Conservation (phyloP, 2,329 filamentous ascomycete species). For the Scytalidium lignicola region DNA sequence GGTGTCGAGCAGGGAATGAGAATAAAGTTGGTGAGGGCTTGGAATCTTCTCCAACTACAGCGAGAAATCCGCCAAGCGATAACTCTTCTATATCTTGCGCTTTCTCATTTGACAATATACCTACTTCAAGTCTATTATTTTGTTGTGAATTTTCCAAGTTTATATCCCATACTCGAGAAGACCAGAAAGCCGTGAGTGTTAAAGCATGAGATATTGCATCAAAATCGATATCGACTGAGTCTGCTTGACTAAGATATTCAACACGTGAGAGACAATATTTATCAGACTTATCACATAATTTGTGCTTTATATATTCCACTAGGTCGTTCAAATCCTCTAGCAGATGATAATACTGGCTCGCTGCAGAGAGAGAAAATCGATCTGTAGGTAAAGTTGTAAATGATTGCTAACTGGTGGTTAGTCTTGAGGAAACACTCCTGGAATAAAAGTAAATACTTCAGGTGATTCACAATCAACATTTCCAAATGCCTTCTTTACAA, state of each 20-base stretch:
- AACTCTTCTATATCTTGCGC: slow-evolving; percentile 67
- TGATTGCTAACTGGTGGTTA: slow-evolving; percentile 39
- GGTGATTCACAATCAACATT: slow-evolving; percentile 49
- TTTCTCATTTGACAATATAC: slow-evolving; percentile 64
- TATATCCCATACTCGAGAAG: slow-evolving; percentile 27
- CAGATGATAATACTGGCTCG: slow-evolving; percentile 66
- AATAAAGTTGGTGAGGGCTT: slow-evolving; percentile 74
- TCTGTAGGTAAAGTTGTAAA: slow-evolving; percentile 58
- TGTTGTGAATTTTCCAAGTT: slow-evolving; percentile 23
- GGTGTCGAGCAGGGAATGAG: slow-evolving; percentile 76
- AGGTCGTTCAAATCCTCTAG: slow-evolving; percentile 54
- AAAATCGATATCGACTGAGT: slow-evolving; percentile 72
- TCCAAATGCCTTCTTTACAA: slow-evolving; percentile 54
- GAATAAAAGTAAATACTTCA: slow-evolving; percentile 32
- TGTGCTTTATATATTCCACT: slow-evolving; percentile 44
- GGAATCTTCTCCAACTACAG: slow-evolving; percentile 69
- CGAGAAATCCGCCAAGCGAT: slow-evolving; percentile 71
- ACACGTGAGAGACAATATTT: slow-evolving; percentile 45
- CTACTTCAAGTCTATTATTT: slow-evolving; percentile 68
- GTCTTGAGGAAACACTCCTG: neutral
- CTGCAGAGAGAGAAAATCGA: slow-evolving; percentile 56
- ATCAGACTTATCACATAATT: slow-evolving; percentile 44
- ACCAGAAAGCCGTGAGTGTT: slow-evolving; percentile 62
- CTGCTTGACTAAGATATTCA: slow-evolving; percentile 44
- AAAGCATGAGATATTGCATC: slow-evolving; percentile 63